Percentiles rank a stretch among this genome's conserved stretches.
phyloP scores from a whole-genome alignment of 257 asterid genomes.

The Rhazya stricta region DNA sequence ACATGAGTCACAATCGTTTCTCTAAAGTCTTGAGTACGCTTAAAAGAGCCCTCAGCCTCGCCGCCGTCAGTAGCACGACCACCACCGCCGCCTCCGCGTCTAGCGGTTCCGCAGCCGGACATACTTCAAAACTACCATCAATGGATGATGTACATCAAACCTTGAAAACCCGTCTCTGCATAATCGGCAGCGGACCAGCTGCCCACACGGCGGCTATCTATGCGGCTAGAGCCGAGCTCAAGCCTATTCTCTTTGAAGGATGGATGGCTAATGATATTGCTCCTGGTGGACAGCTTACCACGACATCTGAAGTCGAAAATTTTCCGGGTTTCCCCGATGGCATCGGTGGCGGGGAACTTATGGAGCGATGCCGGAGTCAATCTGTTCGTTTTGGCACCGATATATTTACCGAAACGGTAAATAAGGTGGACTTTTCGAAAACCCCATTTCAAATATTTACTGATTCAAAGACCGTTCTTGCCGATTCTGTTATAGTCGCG shows the following conservation, averaged over 20 bases:
- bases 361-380: constrained; percentile 64
- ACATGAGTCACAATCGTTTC: constrained; percentile 15
- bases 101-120: constrained; percentile 14
- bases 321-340: constrained; percentile 96
- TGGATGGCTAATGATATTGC: constrained; percentile 98
- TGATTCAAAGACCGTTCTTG: constrained; percentile 57
- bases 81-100: not conserved
- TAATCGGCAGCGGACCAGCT: constrained; percentile 96
- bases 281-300: constrained; percentile 95
- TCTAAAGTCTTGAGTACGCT: constrained; percentile 1
- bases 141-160: constrained; percentile 47
- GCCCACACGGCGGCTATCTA: constrained; percentile 97
- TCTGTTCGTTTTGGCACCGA: constrained; percentile 60
- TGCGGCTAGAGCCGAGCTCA: constrained; percentile 90
- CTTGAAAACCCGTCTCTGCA: constrained; percentile 74
- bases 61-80: not conserved
- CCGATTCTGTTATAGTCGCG: constrained; percentile 72
- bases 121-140: constrained; percentile 26
- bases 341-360: constrained; percentile 62
- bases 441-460: constrained; percentile 54
- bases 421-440: constrained; percentile 55
- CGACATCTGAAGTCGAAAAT: constrained; percentile 91
- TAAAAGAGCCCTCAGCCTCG: constrained; percentile 19
- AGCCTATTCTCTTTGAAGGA: constrained; percentile 87
- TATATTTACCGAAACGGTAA: constrained; percentile 69